Evolutionary conservation across 176 grass and related monocot species (phyloP), one percentile per base, ranked within the genome.

Genomic region (Oryza meyeriana): DNA sequence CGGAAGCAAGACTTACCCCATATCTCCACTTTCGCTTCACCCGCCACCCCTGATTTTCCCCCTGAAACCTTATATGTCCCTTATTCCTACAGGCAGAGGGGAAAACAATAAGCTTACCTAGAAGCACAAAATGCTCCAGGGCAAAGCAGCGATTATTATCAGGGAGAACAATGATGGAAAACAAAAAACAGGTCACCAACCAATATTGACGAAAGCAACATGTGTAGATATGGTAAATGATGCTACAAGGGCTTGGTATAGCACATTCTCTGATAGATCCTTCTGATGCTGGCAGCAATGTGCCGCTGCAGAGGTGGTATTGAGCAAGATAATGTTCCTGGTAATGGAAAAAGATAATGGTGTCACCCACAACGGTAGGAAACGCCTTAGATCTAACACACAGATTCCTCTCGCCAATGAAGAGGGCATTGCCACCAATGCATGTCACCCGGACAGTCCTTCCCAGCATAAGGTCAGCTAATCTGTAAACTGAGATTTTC

Each of bases 191-290:
- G n/a, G n/a, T 74, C 4, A 4, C 32, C 11, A 9, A 85, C 83
- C 83, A 78, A 26, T 8, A 5, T 61, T 13, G 0, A 26, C 64
- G 83, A 41, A 8, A 9, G 83, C 64, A 85, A 48, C 75, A 85
- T 17, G 83, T 85, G 39, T 35, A 7, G 66, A 85, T 78, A 71
- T 85, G 81, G 42, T 66, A 45, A 9, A 64, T 79, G 76, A 79
- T 20, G 61, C 25, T 71, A 81, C 5, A 40, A 24, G 66, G 66
- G 18, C 34, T 40, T 0, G 25, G 45, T n/a, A 39, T 17, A 71
- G 1, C 24, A 31, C 5, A 3, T 9, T 1, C 8, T 81, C 0
- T 1, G 32, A 45, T 27, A 58, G n/a, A 36, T 5, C 31, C 77
- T 34, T 79, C 61, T 24, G 77, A 5, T 22, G 45, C 33, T 58